A percentile compares a stretch with the other conserved stretches of the same genome.
Conservation (phyloP, 306 rosid species). For the Argentina anserina region DNA sequence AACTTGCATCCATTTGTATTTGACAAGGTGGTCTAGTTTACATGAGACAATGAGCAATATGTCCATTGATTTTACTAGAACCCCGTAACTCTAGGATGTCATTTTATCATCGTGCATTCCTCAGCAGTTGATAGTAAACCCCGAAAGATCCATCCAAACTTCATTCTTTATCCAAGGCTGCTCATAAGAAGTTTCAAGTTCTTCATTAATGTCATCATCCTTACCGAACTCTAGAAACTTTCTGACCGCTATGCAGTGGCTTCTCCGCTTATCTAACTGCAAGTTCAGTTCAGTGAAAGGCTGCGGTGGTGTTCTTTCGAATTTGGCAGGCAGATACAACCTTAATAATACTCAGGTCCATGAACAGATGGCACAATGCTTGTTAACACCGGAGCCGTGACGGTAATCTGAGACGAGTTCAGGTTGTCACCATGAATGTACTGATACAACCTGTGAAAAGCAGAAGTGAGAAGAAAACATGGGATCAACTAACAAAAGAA, state of each 20-base stretch:
- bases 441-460: slow-evolving; percentile 50
- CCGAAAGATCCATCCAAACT: slow-evolving; percentile 59
- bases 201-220: slow-evolving; percentile 46
- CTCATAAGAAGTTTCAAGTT: slow-evolving; percentile 44
- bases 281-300: slow-evolving; percentile 54
- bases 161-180: slow-evolving; percentile 73
- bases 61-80: background rate
- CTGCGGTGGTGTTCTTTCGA: slow-evolving; percentile 42
- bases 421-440: slow-evolving; percentile 64
- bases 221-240: slow-evolving; percentile 62
- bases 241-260: slow-evolving; percentile 58
- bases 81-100: background rate
- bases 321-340: slow-evolving; percentile 34
- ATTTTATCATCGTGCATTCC: slow-evolving; percentile 5
- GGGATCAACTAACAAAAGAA: background rate
- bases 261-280: slow-evolving; percentile 47
- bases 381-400: slow-evolving; percentile 66
- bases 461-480: background rate
- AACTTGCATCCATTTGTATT: background rate
- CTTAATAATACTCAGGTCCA: slow-evolving; percentile 33
- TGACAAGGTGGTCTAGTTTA: background rate
- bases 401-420: slow-evolving; percentile 36
- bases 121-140: slow-evolving; percentile 24
- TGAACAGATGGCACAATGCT: slow-evolving; percentile 28
- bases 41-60: background rate